These are phyloP conservation scores for Saccharomycopsis malanga DNA, from an alignment of 805 yeast genomes.

Conservation along the genomic window DNA sequence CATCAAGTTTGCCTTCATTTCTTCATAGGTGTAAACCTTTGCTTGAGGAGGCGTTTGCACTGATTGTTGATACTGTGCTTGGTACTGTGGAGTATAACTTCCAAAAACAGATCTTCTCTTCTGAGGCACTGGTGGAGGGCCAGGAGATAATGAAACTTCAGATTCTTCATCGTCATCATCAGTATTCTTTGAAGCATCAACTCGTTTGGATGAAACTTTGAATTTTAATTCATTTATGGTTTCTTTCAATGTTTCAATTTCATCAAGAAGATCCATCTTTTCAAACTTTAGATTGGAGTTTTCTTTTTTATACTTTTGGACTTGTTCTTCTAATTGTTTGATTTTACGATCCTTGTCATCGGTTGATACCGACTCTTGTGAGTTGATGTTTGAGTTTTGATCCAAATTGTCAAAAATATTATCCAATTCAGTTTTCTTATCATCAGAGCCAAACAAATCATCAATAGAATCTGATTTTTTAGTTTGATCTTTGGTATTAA, in stretches of 20 bases:
- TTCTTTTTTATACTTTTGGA: constrained; percentile 32
- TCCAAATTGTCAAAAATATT: constrained; percentile 14
- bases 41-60: constrained; percentile 22
- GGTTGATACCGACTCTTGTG: background rate
- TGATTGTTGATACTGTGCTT: constrained; percentile 6
- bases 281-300: constrained; percentile 30
- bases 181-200: constrained; percentile 25
- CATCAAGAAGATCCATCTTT: constrained; percentile 32
- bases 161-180: constrained; percentile 13
- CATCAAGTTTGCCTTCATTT: constrained; percentile 49
- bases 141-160: constrained; percentile 21
- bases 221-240: constrained; percentile 26
- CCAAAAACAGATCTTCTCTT: constrained; percentile 4
- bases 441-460: constrained; percentile 12
- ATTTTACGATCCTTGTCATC: constrained; percentile 22
- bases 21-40: constrained; percentile 34
- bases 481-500: constrained; percentile 24
- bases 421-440: constrained; percentile 3
- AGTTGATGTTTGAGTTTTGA: background rate
- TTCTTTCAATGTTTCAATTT: constrained; percentile 28
- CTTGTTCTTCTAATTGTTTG: constrained; percentile 29
- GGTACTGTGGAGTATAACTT: constrained; percentile 3
- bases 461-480: constrained; percentile 28
- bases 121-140: constrained; percentile 1
- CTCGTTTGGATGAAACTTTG: constrained; percentile 23